Percentiles rank a stretch among this genome's conserved stretches.
Conservation (phyloP, 306 rosid genomes). For the Fagus crenata region DNA sequence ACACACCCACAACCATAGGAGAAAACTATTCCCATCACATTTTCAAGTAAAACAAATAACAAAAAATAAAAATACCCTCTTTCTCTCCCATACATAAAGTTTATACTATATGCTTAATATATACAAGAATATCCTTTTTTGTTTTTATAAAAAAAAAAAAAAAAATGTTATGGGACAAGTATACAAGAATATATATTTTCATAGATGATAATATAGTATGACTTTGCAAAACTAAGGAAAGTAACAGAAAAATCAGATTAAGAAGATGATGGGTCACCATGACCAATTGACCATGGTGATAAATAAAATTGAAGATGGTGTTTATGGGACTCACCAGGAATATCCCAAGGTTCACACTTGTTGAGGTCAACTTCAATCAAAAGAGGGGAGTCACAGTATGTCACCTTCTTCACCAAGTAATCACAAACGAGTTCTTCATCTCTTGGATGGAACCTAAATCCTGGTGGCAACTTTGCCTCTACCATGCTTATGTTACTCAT, state of each 20-base stretch:
- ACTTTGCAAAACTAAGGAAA: neutral
- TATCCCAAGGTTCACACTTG: conserved; percentile 97
- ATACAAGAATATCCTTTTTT: too few relatives aligned
- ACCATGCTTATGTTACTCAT: conserved; percentile 85
- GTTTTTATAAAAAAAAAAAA: too few relatives aligned
- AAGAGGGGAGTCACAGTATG: conserved; percentile 51
- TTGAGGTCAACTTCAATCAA: conserved; percentile 91
- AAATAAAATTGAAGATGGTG: conserved; percentile 7
- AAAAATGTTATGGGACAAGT: too few relatives aligned
- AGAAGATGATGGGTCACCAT: too few relatives aligned
- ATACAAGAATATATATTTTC: too few relatives aligned
- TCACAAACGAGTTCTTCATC: conserved; percentile 93
- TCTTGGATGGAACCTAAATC: conserved; percentile 91
- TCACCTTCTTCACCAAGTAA: conserved; percentile 71
- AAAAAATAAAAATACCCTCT: conserved; percentile 9
- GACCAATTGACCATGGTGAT: neutral
- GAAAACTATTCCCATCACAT: conserved; percentile 16
- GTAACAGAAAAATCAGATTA: too few relatives aligned
- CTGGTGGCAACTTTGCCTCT: conserved; percentile 84
- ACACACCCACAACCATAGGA: conserved; percentile 25
- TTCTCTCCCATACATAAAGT: too few relatives aligned
- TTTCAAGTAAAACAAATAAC: conserved; percentile 23
- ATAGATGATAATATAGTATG: too few relatives aligned
- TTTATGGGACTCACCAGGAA: conserved; percentile 62
- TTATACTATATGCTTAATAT: too few relatives aligned